Base-by-base conservation (phyloP, 192 early-diverging fungal species). In the Gonapodya prolifera region DNA sequence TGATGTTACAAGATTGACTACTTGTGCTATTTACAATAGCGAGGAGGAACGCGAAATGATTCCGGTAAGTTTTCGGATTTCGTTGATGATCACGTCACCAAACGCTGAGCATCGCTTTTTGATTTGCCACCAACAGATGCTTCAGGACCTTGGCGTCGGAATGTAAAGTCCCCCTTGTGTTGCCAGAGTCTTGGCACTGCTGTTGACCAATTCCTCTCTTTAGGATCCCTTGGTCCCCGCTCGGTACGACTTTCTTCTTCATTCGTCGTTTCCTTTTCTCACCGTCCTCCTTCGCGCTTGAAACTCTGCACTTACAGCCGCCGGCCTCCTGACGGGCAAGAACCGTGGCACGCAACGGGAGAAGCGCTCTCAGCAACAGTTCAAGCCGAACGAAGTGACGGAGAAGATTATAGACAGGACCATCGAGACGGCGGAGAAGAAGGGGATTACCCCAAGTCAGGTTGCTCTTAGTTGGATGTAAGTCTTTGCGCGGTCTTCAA, bases 401-500 rank as follows among this genome's bases (percentile, higher is more conserved):
- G 77, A 77, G 8, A 35, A 69, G 0, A 74, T 77, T 45, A 35
- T 77, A 30, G 33, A 17, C 1, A 31, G 16, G 28, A n/a, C 18
- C 29, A 0, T 0, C 2, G 69, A 77, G 71, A 33, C 69, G 32
- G 77, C 77, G 17, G 29, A 77, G 74, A 77, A 77, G 33, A 31
- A 2, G 69, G 75, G 75, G 16, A 35, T 29, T 2, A 69, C 77
- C 0, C 18, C 17, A 0, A 45, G 17, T 29, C 77, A 77, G 74
- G 74, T 77, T 69, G 77, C 77, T 34, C 18, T 77, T 1, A 35
- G 61, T 29, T 77, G 77, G 77, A 61, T 61, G 45, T 61, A 23
- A 61, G 45, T 61, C n/a, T n/a, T 61, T 8, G 23, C 45, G 23
- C 45, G 23, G 23, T 61, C 45, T 16, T 16, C 23, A 61, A 61